Evolutionary conservation across 768 basidiomycete species (phyloP).

Genomic region (Suillus subaureus): DNA sequence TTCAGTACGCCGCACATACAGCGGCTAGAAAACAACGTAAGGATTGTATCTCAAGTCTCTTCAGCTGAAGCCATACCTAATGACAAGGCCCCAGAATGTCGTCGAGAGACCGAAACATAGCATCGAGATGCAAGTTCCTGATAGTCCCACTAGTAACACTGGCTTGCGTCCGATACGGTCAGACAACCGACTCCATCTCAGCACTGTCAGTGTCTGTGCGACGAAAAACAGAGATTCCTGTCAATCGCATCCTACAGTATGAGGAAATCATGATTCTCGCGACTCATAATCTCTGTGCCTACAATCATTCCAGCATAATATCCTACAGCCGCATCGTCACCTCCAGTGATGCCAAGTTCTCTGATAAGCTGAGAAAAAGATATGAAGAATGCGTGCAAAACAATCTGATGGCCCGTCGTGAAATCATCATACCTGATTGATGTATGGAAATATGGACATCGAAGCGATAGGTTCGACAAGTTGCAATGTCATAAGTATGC

Average conservation of each 20-base stretch:
- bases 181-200: slow-evolving; percentile 74
- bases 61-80: slow-evolving; percentile 31
- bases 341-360: slow-evolving; percentile 7
- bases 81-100: slow-evolving; percentile 62
- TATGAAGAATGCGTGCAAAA: slow-evolving; percentile 1
- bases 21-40: slow-evolving; percentile 12
- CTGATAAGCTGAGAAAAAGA: background rate
- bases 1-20: slow-evolving; percentile 40
- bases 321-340: slow-evolving; percentile 43
- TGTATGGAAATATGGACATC: slow-evolving; percentile 49
- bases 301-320: slow-evolving; percentile 78
- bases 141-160: slow-evolving; percentile 64
- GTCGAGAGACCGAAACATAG: slow-evolving; percentile 69
- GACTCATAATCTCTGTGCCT: slow-evolving; percentile 14
- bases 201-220: slow-evolving; percentile 68
- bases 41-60: background rate
- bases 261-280: background rate
- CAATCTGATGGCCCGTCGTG: background rate
- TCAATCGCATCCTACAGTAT: background rate
- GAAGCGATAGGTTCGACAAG: slow-evolving; percentile 39
- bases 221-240: slow-evolving; percentile 80
- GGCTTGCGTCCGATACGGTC: slow-evolving; percentile 75
- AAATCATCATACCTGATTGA: slow-evolving; percentile 41
- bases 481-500: slow-evolving; percentile 36
- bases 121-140: slow-evolving; percentile 68